A percentile compares a stretch with the other conserved stretches of the same genome.
phyloP scores from a whole-genome alignment of 352 stramenopile species.

The Globisporangium megalacanthum region DNA sequence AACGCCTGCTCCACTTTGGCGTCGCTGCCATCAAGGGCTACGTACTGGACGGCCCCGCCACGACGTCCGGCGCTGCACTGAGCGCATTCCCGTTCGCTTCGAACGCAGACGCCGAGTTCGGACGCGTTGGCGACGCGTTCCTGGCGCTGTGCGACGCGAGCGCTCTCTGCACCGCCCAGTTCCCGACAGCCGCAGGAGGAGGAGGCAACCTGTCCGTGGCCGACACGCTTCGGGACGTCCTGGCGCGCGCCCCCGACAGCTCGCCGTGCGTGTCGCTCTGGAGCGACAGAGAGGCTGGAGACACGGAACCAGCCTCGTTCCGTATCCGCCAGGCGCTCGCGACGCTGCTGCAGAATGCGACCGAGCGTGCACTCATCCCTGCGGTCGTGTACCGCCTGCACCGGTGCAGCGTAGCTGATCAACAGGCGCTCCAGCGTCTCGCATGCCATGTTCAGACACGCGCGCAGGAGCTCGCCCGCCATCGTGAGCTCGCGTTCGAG shows the following conservation, averaged over 20 bases:
- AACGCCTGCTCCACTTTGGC: conserved; percentile 48
- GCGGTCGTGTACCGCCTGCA: conserved; percentile 43
- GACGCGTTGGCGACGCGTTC: conserved; percentile 32
- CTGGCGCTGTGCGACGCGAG: conserved; percentile 39
- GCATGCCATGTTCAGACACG: conserved; percentile 18
- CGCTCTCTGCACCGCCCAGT: conserved; percentile 25
- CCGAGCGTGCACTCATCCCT: conserved; percentile 48
- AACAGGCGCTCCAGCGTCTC: conserved; percentile 32
- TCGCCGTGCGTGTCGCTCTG: conserved; percentile 3
- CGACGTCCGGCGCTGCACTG: conserved; percentile 16
- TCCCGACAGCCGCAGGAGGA: conserved; percentile 4
- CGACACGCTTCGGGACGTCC: conserved; percentile 30
- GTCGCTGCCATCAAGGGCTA: conserved; percentile 48
- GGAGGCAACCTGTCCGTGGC: conserved; percentile 12
- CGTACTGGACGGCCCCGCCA: conserved; percentile 43
- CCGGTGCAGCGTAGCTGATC: conserved; percentile 41
- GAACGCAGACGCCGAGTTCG: conserved; percentile 30
- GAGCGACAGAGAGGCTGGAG: neutral
- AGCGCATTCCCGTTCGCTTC: conserved; percentile 13
- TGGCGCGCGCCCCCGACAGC: conserved; percentile 18
- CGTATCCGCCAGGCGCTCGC: conserved; percentile 20
- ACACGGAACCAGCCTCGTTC: neutral
- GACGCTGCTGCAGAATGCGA: conserved; percentile 34
- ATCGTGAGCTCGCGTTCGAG: conserved; percentile 28
- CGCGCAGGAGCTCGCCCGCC: neutral